phyloP scores from a whole-genome alignment of 306 rosid genomes.

The Myrica gale region DNA sequence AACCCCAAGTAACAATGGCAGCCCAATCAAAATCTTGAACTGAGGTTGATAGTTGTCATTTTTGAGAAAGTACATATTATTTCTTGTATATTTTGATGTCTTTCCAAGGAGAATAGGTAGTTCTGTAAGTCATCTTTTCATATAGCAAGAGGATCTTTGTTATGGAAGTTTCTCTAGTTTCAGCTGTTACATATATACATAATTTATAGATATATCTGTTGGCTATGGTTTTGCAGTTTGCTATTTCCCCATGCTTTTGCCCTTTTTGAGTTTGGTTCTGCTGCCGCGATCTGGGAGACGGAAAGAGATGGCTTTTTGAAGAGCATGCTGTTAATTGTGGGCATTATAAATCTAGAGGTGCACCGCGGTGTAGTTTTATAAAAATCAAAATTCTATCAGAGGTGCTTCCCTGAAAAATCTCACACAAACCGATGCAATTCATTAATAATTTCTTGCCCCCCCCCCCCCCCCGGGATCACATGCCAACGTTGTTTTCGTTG shows the following conservation, averaged over 20 bases:
- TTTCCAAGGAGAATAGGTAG: constrained; percentile 42
- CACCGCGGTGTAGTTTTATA: constrained; percentile 30
- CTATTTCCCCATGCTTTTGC: constrained; percentile 16
- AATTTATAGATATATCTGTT: constrained; percentile 26
- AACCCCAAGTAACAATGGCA: constrained; percentile 32
- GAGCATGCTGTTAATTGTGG: constrained; percentile 22
- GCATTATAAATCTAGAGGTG: constrained; percentile 35
- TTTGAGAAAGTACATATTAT: constrained; percentile 51
- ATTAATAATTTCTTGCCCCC: not conserved
- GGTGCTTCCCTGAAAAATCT: constrained; percentile 21
- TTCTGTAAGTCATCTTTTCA: constrained; percentile 29
- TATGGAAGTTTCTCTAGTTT: constrained; percentile 29
- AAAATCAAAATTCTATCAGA: constrained; percentile 11
- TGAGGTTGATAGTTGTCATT: constrained; percentile 43
- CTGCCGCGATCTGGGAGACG: constrained; percentile 24
- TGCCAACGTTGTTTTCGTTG: constrained; percentile 22
- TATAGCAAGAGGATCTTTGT: constrained; percentile 34
- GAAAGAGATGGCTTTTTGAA: constrained; percentile 30
- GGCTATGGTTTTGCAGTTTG: constrained; percentile 23
- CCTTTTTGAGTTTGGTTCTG: constrained; percentile 30
- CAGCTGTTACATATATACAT: constrained; percentile 35
- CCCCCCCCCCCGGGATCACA: constrained; percentile 10
- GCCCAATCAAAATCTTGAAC: constrained; percentile 34
- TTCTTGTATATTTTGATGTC: constrained; percentile 48
- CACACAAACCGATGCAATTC: constrained; percentile 11